Evolutionary conservation across 805 yeast species (phyloP).

Genomic region (Yamadazyma insecticola): DNA sequence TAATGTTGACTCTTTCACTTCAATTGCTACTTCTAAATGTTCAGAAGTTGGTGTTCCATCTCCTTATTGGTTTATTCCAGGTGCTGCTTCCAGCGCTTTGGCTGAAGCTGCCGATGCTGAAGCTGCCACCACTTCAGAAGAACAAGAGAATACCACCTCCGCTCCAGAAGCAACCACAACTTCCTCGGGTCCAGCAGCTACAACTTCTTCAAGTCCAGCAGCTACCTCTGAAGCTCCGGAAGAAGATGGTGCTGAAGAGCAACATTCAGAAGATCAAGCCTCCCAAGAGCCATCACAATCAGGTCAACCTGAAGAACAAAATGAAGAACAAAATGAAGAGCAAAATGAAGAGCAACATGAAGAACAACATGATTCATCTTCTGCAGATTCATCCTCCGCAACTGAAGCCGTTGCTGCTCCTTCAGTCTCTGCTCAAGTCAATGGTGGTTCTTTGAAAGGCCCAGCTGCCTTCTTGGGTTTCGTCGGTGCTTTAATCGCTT

Average conservation of each 20-base stretch:
- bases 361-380: background rate
- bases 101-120: slow-evolving; percentile 15
- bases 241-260: too few species aligned
- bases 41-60: slow-evolving; percentile 14
- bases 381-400: slow-evolving; percentile 4
- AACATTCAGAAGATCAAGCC: slow-evolving; percentile 6
- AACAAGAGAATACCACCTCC: slow-evolving; percentile 3
- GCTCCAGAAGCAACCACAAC: slow-evolving; percentile 7
- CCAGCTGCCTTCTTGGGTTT: slow-evolving; percentile 8
- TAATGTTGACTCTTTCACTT: slow-evolving; percentile 24
- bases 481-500: slow-evolving; percentile 11
- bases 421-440: slow-evolving; percentile 6
- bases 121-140: slow-evolving; percentile 12
- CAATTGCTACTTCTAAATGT: slow-evolving; percentile 30
- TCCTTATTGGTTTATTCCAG: slow-evolving; percentile 29
- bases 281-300: slow-evolving; percentile 3
- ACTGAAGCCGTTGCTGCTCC: slow-evolving; percentile 7
- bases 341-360: too few species aligned
- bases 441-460: slow-evolving; percentile 7
- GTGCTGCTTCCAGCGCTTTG: slow-evolving; percentile 9
- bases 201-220: slow-evolving; percentile 2
- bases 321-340: too few species aligned
- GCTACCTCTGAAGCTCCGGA: slow-evolving; percentile 7
- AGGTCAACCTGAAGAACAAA: too few species aligned
- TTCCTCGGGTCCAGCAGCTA: slow-evolving; percentile 1